Evolutionary conservation across 208 protist species (phyloP).

Genomic region (Leishmania mexicana): DNA sequence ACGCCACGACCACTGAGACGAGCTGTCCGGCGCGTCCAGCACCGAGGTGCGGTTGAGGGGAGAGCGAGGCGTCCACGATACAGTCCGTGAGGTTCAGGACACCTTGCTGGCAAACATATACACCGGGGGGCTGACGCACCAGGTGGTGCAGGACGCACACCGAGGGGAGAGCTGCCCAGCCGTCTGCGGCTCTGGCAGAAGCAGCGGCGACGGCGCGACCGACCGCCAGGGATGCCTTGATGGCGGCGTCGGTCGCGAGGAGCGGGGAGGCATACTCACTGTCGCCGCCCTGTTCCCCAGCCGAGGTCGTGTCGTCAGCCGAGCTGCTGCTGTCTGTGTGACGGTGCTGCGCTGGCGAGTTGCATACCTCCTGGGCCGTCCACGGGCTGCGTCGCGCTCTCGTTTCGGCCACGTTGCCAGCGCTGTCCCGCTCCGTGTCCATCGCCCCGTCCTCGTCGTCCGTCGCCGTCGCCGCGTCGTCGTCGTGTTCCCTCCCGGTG

Average conservation of each 20-base stretch:
- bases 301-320: neutral
- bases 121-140: slow-evolving; percentile 5
- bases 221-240: neutral
- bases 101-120: slow-evolving; percentile 31
- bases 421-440: neutral
- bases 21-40: neutral
- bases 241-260: neutral
- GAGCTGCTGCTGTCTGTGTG: neutral
- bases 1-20: slow-evolving; percentile 10
- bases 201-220: neutral
- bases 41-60: neutral
- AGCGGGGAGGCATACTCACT: neutral
- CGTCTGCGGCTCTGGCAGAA: neutral
- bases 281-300: neutral
- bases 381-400: neutral
- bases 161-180: neutral
- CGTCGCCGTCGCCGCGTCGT: neutral
- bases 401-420: neutral
- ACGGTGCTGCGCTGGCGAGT: neutral
- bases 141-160: neutral
- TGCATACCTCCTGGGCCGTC: neutral
- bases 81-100: slow-evolving; percentile 24
- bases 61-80: slow-evolving; percentile 18
- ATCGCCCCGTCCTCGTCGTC: slow-evolving; percentile 2
- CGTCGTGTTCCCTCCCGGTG: neutral